phyloP scores from a whole-genome alignment of 164 flowering plant genomes.

The Cinnamomum chago region DNA sequence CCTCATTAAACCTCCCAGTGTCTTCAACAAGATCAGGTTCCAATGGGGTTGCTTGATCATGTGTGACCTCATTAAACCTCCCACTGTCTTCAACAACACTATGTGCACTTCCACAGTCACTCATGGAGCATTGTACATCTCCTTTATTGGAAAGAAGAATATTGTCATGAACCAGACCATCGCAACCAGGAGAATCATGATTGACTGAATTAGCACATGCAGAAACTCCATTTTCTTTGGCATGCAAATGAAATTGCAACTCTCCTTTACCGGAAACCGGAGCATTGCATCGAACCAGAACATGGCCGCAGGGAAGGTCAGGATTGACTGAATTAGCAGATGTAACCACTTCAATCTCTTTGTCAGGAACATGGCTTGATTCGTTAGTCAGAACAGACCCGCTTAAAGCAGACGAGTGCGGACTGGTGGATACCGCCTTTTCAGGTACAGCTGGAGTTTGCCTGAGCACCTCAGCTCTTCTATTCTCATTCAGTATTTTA shows the following conservation, averaged over 20 bases:
- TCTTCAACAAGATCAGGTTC: slow-evolving; percentile 28
- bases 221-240: slow-evolving; percentile 1
- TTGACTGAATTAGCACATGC: neutral
- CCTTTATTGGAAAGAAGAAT: slow-evolving; percentile 3
- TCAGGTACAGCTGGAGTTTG: slow-evolving; percentile 14
- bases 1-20: slow-evolving; percentile 21
- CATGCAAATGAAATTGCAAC: slow-evolving; percentile 23
- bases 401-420: slow-evolving; percentile 17
- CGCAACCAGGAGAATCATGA: neutral
- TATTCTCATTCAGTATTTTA: slow-evolving; percentile 27
- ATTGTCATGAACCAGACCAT: slow-evolving; percentile 5
- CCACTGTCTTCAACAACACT: slow-evolving; percentile 40
- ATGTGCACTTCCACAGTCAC: slow-evolving; percentile 34
- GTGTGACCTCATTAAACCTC: slow-evolving; percentile 17
- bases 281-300: neutral
- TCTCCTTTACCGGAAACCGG: slow-evolving; percentile 6
- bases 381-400: slow-evolving; percentile 9
- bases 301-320: slow-evolving; percentile 5
- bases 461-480: slow-evolving; percentile 15
- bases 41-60: slow-evolving; percentile 7
- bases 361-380: slow-evolving; percentile 7
- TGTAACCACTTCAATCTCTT: slow-evolving; percentile 1
- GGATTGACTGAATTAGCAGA: neutral
- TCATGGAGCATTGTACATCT: slow-evolving; percentile 22
- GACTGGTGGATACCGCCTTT: slow-evolving; percentile 15